Evolutionary conservation across 805 yeast species (phyloP), one percentile per base, ranked within the genome.

Genomic region (Ogataea ganodermae): DNA sequence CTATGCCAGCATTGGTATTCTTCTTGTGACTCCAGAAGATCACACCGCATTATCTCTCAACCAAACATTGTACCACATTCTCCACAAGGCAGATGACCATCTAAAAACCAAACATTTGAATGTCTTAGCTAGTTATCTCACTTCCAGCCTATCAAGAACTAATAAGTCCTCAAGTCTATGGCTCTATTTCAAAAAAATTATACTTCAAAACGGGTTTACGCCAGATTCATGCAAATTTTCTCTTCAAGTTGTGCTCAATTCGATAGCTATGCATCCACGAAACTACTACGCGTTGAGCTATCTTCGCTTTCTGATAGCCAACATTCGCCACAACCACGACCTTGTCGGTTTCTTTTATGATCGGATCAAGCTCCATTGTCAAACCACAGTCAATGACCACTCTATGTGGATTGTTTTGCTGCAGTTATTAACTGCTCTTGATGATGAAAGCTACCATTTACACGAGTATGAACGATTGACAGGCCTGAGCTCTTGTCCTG

Each of bases 251-350:
- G 65, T 76, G 1, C 45, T 63, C 1, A 42, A 40, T 7, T 73
- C 82, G 0, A 69, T 70, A 0, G 57, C 49, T 20, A 49, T 58
- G 10, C 83, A 78, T 53, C 73, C 72, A 8, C 56, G 68, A 35
- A 79, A 76, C 56, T 78, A 78, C 55, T 78, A 77, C 45, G 79
- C 81, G 0, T 69, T 76, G 70, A 56, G 62, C n/a, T 64, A 69
- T 48, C 62, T 74, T 4, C 40, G 60, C 39, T 55, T 45, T 44
- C 51, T 53, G 42, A 38, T 53, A 35, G 46, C 58, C 5, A 20
- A 45, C 2, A 13, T 45, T 7, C 38, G 54, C 12, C 17, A 20
- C 18, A 28, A 33, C 10, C 10, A 14, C 6, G 35, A 35, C 14
- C 38, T 39, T 13, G 12, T 44, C 17, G 42, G 32, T 8, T 10